A percentile compares a stretch with the other conserved stretches of the same genome.
Evolutionary conservation across 805 yeast species (phyloP).

Genomic region (Ascoidea asiatica): DNA sequence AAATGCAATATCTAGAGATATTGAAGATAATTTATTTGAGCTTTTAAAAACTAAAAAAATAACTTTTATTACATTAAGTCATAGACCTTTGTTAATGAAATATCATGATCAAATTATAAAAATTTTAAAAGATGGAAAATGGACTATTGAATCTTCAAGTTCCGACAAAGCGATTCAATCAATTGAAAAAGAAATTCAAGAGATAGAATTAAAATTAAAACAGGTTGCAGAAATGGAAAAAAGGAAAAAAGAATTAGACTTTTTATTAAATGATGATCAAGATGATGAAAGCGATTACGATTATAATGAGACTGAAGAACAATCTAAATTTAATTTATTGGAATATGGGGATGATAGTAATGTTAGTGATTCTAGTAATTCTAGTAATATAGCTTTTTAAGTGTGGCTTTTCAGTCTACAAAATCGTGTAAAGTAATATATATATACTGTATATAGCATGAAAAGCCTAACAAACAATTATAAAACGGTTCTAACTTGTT

Average conservation of each 20-base stretch:
- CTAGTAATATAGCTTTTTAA: too few relatives aligned
- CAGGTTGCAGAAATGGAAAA: constrained; percentile 27
- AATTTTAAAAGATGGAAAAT: constrained; percentile 39
- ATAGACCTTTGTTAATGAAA: constrained; percentile 71
- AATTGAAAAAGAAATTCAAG: constrained; percentile 64
- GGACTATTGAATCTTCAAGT: constrained; percentile 53
- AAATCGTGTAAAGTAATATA: too few relatives aligned
- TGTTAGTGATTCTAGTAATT: not conserved
- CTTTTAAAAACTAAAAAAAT: constrained; percentile 53
- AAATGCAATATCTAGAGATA: constrained; percentile 80
- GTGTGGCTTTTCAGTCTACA: too few relatives aligned
- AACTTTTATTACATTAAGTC: constrained; percentile 71
- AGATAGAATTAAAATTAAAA: constrained; percentile 44
- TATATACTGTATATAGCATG: too few relatives aligned
- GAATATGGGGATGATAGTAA: not conserved
- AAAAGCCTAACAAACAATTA: too few relatives aligned
- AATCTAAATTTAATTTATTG: not conserved
- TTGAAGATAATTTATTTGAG: constrained; percentile 78
- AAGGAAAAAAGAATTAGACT: constrained; percentile 46
- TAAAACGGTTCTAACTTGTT: too few relatives aligned
- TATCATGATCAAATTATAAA: constrained; percentile 72
- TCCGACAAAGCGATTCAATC: constrained; percentile 52
- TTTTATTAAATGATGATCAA: constrained; percentile 13
- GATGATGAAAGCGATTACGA: constrained; percentile 4
- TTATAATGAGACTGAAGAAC: not conserved